Conservation (phyloP, 768 basidiomycete genomes). For the Rhodotorula toruloides region DNA sequence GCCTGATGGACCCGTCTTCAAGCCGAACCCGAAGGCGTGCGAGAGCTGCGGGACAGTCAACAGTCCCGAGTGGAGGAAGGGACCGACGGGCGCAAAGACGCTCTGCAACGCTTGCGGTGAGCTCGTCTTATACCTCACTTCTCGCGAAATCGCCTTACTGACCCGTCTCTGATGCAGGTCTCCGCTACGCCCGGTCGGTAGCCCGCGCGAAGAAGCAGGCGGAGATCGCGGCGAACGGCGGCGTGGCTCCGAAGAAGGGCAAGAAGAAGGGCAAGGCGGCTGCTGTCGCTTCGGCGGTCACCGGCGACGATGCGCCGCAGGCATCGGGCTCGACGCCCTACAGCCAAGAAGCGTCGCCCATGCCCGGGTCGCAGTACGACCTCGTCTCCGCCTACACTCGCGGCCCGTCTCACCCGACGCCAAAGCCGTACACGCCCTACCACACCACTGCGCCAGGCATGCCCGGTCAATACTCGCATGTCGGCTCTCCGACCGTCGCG, state of each 20-base stretch:
- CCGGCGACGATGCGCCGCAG: not conserved
- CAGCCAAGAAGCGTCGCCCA: not conserved
- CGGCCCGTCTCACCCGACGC: not conserved
- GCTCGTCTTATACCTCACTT: not conserved
- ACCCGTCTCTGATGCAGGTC: slow-evolving; percentile 1
- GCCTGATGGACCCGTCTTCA: slow-evolving; percentile 32
- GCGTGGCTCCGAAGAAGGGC: not conserved
- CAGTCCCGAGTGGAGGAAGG: slow-evolving; percentile 41
- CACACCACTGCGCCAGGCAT: slow-evolving; percentile 7
- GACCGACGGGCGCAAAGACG: slow-evolving; percentile 32
- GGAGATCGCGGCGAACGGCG: slow-evolving; percentile 18
- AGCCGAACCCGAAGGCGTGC: slow-evolving; percentile 28
- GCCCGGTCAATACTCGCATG: slow-evolving; percentile 6
- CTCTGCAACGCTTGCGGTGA: slow-evolving; percentile 38
- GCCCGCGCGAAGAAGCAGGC: slow-evolving; percentile 27
- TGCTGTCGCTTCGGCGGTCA: not conserved
- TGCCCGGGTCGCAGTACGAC: slow-evolving; percentile 5
- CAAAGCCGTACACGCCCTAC: slow-evolving; percentile 29
- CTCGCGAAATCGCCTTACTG: not conserved
- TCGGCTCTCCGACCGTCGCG: not conserved
- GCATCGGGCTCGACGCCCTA: not conserved
- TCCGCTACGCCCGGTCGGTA: slow-evolving; percentile 35
- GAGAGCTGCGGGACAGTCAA: slow-evolving; percentile 35
- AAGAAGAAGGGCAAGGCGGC: slow-evolving; percentile 22
- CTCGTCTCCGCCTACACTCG: not conserved